Conservation (phyloP, 768 basidiomycete species). For the Dendrothele bispora region DNA sequence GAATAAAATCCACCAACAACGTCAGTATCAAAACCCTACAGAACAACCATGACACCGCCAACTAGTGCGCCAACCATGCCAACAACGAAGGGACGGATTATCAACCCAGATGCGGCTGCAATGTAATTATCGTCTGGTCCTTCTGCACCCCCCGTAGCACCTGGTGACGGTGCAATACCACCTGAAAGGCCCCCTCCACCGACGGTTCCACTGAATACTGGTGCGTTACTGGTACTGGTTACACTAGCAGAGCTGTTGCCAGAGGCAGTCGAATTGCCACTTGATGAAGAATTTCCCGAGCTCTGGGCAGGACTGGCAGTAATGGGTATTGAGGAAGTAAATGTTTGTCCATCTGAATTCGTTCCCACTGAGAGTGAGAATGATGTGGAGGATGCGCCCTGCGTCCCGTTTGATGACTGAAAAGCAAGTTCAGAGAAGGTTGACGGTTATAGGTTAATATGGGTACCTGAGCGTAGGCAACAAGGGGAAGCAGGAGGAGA, state of each 20-base stretch:
- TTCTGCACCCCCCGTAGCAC: conserved; percentile 1
- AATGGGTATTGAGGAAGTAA: conserved; percentile 39
- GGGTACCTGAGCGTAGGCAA: conserved; percentile 28
- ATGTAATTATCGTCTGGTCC: conserved; percentile 3
- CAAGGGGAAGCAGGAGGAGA: conserved; percentile 20
- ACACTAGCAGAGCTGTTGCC: background rate
- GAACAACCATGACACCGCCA: conserved; percentile 1
- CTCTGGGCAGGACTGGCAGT: conserved; percentile 47
- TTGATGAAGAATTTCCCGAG: conserved; percentile 5
- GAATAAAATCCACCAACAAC: no score
- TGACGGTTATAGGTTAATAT: background rate
- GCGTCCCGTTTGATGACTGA: conserved; percentile 10
- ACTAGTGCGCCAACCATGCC: background rate
- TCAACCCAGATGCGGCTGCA: conserved; percentile 1
- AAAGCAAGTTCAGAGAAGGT: background rate
- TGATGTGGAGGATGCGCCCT: conserved; percentile 37
- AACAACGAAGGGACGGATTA: conserved; percentile 2
- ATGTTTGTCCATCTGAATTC: conserved; percentile 39
- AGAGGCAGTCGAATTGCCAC: background rate
- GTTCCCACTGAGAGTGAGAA: conserved; percentile 35
- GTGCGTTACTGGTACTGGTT: conserved; percentile 1
- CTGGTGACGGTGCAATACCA: conserved; percentile 1
- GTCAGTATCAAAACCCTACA: conserved; percentile 1
- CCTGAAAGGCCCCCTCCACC: conserved; percentile 5
- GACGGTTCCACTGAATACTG: background rate